Base-by-base conservation (phyloP, 1,139 yeast species). In the Nakaseomyces bracarensis region DNA sequence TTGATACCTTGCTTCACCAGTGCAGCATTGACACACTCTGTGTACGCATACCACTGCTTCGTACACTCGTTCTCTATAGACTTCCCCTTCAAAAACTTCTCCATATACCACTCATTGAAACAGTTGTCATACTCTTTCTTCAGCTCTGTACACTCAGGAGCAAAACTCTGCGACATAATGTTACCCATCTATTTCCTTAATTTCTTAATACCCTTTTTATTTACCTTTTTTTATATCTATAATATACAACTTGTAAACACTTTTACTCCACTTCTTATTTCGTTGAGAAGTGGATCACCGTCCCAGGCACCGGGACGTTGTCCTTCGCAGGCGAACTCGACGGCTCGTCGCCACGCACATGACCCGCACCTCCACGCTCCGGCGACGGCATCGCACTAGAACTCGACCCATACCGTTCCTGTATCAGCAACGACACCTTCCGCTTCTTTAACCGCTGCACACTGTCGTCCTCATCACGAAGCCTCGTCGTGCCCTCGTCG, bases 91-190 rank as follows among this genome's bases (percentile, higher is more conserved):
- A 64, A 46, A 42, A 67, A 65, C 48, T 66, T 67, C 55, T 89
- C 96, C n/a, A 93, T 79, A 62, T 91, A 91, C 97, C 97, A 91
- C 52, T 74, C 74, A 65, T 86, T 87, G 68, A 91, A 91, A 63
- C 98, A 91, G 57, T 81, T 82, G 59, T 91, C 97, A 60, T 91
- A 91, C 54, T 78, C 75, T 52, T 77, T 77, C 64, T 91, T 91
- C 49, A 82, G 75, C 31, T 79, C 83, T 18, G 95, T 86, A 65
- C 98, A 91, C 66, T 91, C 97, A 18, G 96, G 96, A 35, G 97
- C 97, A 70, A 91, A 84, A 47, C 96, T 86, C 10, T 61, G 81
- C 20, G 96, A 87, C 94, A 89, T 82, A 46, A 71, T 68, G 65
- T 79, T 81, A 44, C 91, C 91, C 91, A 82, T 82, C 27, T 33